Conservation (phyloP, 31 red algal genomes). For the Asparagopsis taxiformis region DNA sequence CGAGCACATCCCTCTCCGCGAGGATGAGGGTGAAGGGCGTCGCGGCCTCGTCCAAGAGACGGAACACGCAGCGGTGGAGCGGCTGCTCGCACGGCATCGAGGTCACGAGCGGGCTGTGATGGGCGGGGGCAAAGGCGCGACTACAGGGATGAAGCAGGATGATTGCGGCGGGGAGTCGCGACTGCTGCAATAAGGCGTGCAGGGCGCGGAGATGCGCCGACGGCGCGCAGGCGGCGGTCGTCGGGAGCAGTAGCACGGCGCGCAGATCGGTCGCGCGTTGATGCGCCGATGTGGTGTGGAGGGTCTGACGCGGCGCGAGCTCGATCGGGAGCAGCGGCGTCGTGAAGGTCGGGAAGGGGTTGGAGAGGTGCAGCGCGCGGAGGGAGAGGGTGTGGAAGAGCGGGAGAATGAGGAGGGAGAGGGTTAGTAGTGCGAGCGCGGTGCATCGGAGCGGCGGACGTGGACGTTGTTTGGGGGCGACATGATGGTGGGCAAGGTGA, state of each 20-base stretch:
- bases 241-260: too few species aligned
- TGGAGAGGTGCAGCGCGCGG: neutral
- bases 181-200: neutral
- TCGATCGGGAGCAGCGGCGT: too few species aligned
- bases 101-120: too few species aligned
- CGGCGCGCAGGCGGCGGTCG: too few species aligned
- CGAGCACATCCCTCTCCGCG: neutral
- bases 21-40: neutral
- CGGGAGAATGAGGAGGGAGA: neutral
- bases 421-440: neutral
- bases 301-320: too few species aligned
- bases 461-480: neutral
- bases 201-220: too few species aligned
- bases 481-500: neutral
- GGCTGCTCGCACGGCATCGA: neutral
- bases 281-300: too few species aligned
- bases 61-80: neutral
- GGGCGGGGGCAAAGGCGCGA: neutral
- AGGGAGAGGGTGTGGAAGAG: neutral
- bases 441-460: neutral
- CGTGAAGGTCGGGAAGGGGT: neutral
- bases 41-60: neutral
- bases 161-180: neutral
- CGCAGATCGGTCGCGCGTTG: too few species aligned
- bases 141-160: neutral